These are phyloP conservation scores for Talaromyces trachyspermus DNA, from an alignment of 495 filamentous ascomycete species.

Conservation along the genomic window DNA sequence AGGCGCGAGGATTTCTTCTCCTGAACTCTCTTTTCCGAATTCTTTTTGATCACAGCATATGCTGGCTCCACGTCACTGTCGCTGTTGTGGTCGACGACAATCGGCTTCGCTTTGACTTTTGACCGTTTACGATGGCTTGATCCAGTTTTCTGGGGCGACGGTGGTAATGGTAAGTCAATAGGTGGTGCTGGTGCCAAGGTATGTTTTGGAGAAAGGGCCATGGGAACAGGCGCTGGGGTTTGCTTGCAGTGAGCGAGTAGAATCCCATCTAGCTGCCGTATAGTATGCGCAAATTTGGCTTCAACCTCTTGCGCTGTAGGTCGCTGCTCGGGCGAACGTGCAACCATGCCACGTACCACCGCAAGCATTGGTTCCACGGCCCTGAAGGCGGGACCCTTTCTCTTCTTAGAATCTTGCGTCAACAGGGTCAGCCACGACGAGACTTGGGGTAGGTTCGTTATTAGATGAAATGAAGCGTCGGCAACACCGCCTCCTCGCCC, in stretches of 20 bases:
- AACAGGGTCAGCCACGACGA: conserved; percentile 69
- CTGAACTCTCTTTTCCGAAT: no score
- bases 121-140: neutral
- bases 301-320: conserved; percentile 32
- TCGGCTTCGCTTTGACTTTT: no score
- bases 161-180: neutral
- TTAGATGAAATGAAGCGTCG: conserved; percentile 71
- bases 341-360: conserved; percentile 39
- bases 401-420: conserved; percentile 57
- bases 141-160: neutral
- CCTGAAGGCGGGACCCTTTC: conserved; percentile 42
- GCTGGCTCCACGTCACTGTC: no score
- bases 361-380: conserved; percentile 34
- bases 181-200: neutral
- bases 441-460: conserved; percentile 65
- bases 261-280: conserved; percentile 15
- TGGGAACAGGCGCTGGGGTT: neutral
- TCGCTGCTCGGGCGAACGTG: conserved; percentile 26
- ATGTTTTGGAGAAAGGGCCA: neutral
- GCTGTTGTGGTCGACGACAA: no score
- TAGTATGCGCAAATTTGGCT: conserved; percentile 11
- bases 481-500: conserved; percentile 63
- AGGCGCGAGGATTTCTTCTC: no score
- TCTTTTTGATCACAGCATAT: no score
- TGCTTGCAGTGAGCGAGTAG: conserved; percentile 15